Percentiles rank a stretch among this genome's conserved stretches.
These are phyloP conservation scores for Cinnamomum micranthum DNA, from an alignment of 164 flowering plant species.

Conservation along the genomic window DNA sequence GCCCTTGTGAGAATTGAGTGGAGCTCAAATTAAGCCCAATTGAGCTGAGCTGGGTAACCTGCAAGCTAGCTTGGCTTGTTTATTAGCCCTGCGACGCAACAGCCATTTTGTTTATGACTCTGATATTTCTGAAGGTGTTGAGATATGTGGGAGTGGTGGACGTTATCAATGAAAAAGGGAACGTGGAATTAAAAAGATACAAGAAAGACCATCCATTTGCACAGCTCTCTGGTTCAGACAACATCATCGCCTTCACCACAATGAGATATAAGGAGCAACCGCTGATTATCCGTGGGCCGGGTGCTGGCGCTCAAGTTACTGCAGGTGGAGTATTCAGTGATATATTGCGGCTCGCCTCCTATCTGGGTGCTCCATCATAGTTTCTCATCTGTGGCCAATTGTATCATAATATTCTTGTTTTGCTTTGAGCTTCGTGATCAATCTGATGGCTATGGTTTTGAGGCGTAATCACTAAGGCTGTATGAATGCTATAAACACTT, in stretches of 20 bases:
- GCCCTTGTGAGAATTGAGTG: too few species aligned
- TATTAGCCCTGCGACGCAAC: background rate
- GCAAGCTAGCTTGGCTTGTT: background rate
- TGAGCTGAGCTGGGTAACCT: background rate
- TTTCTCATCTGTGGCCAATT: background rate
- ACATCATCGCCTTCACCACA: conserved; percentile 91
- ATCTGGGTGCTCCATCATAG: conserved; percentile 93
- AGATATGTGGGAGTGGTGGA: conserved; percentile 96
- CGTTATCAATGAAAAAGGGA: conserved; percentile 54
- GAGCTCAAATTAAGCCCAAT: too few species aligned
- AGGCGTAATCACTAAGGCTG: too few species aligned
- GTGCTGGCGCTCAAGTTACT: conserved; percentile 95
- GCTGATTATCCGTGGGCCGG: conserved; percentile 85
- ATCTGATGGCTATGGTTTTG: too few species aligned
- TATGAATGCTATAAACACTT: too few species aligned
- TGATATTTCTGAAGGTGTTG: conserved; percentile 50
- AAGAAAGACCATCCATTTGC: conserved; percentile 87
- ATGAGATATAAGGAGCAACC: conserved; percentile 80
- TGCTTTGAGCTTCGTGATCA: too few species aligned
- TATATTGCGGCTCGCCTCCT: conserved; percentile 78
- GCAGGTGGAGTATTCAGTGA: conserved; percentile 94
- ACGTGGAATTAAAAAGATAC: conserved; percentile 66
- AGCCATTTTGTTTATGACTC: background rate
- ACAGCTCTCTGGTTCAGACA: conserved; percentile 93
- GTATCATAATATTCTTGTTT: too few species aligned